Base-by-base conservation (phyloP, 2,329 filamentous ascomycete genomes). In the Alternaria alternata region DNA sequence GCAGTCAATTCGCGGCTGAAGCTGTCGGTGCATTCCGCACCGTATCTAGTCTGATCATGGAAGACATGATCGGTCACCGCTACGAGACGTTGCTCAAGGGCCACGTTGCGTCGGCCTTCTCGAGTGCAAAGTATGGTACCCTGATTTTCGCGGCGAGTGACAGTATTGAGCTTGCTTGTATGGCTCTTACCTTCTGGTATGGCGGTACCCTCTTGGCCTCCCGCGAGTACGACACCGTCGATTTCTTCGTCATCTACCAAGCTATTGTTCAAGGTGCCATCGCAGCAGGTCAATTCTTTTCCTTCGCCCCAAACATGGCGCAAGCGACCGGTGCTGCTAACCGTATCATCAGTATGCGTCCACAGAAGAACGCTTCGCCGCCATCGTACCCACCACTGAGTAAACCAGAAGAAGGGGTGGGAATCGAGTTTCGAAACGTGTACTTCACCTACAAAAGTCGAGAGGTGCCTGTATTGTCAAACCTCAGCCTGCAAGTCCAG, bases 401-500 rank as follows among this genome's bases (percentile, higher is more conserved):
- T 32, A 41, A 61, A 12, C 42, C 63, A 7, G 28, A 62, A 9
- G 49, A 59, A 16, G 69, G 73, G 20, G 67, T 72, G 7, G 60
- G 71, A 11, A 87, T 99, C 63, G 94, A 98, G 75, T 97, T 99
- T 84, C 88, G 91, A 16, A 91, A 97, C 66, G 94, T 98, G 3
- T 91, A 95, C 78, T 98, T 97, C 85, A 87, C 92, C 46, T 99
- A 98, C 76, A 93, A 94, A 0, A 96, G 92, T 0, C 88, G 94
- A 1, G 91, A 92, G 0, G 92, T 96, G 65, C 92, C 93, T 12
- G 78, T 80, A 7, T 73, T 81, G 8, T 76, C 75, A 30, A 78
- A 81, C 60, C 81, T 87, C 55, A 86, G 84, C 46, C 47, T 80
- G 24, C 66, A 77, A 54, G 66, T 79, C 28, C 61, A 61, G 12